Evolutionary conservation across 1,139 yeast genomes (phyloP), one percentile per base, ranked within the genome.

Genomic region (Suhomyces yuchorum): DNA sequence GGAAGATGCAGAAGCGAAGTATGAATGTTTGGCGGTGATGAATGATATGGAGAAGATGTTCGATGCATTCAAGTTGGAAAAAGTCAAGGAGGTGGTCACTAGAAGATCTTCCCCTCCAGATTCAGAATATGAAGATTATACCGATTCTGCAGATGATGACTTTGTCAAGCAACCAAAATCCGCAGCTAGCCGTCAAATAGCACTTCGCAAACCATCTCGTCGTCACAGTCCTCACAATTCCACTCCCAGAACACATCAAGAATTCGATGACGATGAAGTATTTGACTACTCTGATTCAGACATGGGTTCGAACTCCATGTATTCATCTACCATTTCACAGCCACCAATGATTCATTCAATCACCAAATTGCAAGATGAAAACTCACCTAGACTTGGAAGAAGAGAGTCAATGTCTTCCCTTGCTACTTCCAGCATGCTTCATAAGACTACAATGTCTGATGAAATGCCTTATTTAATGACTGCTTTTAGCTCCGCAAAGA

Each of bases 31-130:
- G 51, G 83, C 84, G 0, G 82, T 81, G 39, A 80, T 82, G 19
- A 75, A 72, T 51, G 86, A 82, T 56, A 78, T 82, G 70, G 86
- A 81, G 56, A 77, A 78, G 57, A 82, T 82, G 85, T 81, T 80
- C 61, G 83, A 80, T 37, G 75, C 70, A 1, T 74, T 68, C 57
- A 74, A 73, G 54, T 54, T 72, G 38, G 78, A 75, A 46, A 65
- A 62, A 40, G 62, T 65, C 17, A 63, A 59, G 43, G 66, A 63
- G 43, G 54, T 51, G 30, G 49, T 37, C 5, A 19, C 20, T 3
- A 35, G 37, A 20, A 43, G 37, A 26, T 20, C 30, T 34, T 42
- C 40, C 15, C 26, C 44, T 7, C 32, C 23, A 12, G 35, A 23
- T 6, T 14, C 41, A 9, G 37, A 32, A 4, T 35, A 40, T 17